Base-by-base conservation (phyloP, 2,329 filamentous ascomycete genomes). In the Phialocephala sp. region DNA sequence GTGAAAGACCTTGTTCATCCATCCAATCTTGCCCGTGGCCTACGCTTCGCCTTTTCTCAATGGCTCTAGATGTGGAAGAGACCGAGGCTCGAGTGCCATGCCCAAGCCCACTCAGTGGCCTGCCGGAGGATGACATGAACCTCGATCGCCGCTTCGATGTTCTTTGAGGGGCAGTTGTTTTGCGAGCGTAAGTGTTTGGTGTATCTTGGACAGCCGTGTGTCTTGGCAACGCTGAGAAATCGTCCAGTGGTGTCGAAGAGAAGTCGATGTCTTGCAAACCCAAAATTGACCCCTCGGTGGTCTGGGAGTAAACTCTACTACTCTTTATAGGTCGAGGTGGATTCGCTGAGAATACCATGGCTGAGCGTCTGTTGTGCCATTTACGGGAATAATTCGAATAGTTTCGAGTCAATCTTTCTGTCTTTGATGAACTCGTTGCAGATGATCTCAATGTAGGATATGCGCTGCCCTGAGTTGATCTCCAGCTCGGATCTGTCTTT, bases 311-410 rank as follows among this genome's bases (percentile, higher is more conserved):
- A 54, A 62, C 39, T 20, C 22, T 54, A 47, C 64, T 69, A 24
- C 72, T 62, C 54, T 64, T 67, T 8, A 62, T 15, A 18, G 62
- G 45, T 36, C 63, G 60, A 62, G 63, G 24, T 47, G 62, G 24
- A 52, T 66, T 66, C 12, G 59, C 18, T 12, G 66, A 60, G 11
- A 59, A 37, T 2, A 70, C 20, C 36, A 66, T 66, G 27, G 69
- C 68, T 36, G 71, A 72, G 6, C 66, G 62, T 62, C 69, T 62
- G 9, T 58, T 67, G 41, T 74, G 71, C 1, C 72, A 73, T 63
- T 74, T 74, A 22, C 70, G 64, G 9, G 73, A 74, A 58, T 72
- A 74, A 27, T 72, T 74, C 8, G 74, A 76, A 62, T 74, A 75
- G 14, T 68, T 73, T 11, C 73, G 59, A 14, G 63, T 65, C 9